Conservation (phyloP, 1,284 basidiomycete genomes). For the Cystobasidium pallidum region DNA sequence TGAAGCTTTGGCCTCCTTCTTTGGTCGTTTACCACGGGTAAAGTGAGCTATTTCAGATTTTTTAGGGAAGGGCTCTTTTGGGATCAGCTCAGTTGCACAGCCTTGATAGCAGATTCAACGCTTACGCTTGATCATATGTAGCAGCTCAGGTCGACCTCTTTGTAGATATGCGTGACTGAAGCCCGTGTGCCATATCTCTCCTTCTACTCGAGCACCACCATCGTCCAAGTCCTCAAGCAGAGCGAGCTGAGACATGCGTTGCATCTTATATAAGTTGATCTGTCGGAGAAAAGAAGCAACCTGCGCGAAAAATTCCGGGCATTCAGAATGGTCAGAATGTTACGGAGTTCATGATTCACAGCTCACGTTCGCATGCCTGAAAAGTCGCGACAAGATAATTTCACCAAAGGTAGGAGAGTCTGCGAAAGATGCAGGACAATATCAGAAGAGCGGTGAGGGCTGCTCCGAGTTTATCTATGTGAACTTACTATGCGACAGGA, state of each 20-base stretch:
- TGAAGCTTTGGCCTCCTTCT: constrained; percentile 11
- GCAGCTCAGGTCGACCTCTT: constrained; percentile 31
- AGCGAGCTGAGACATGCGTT: constrained; percentile 43
- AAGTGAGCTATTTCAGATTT: constrained; percentile 25
- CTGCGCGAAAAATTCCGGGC: constrained; percentile 2
- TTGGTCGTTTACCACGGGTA: constrained; percentile 5
- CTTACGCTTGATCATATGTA: constrained; percentile 43
- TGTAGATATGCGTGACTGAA: constrained; percentile 34
- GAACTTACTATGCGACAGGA: constrained; percentile 37
- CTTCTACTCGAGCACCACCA: constrained; percentile 29
- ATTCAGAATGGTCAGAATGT: neutral
- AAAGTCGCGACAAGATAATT: constrained; percentile 42
- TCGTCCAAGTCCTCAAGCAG: constrained; percentile 41
- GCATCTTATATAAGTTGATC: constrained; percentile 40
- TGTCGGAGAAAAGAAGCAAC: constrained; percentile 42
- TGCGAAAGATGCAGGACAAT: neutral
- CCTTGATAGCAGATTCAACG: too few relatives aligned
- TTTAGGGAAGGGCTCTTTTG: too few relatives aligned
- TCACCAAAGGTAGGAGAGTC: constrained; percentile 44
- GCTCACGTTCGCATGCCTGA: constrained; percentile 40
- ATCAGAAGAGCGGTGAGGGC: too few relatives aligned
- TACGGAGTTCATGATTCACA: too few relatives aligned
- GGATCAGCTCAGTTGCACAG: too few relatives aligned
- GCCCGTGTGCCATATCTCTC: constrained; percentile 37
- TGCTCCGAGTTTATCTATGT: too few relatives aligned